These are phyloP conservation scores for Coemansia sp. DNA, from an alignment of 192 early-diverging fungal genomes.

Conservation along the genomic window DNA sequence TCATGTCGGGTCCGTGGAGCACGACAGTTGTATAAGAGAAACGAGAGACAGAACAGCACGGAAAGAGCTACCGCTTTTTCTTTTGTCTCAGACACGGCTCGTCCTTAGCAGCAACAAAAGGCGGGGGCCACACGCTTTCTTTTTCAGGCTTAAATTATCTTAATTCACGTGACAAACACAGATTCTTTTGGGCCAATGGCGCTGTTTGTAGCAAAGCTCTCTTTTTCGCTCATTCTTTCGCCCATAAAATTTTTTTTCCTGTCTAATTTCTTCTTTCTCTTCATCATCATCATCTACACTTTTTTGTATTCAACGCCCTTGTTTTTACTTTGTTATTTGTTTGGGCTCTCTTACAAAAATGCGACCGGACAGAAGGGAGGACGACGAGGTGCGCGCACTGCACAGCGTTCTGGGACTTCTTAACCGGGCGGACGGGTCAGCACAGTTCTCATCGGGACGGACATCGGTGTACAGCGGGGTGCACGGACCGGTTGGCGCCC, in stretches of 20 bases:
- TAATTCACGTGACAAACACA: too few species aligned
- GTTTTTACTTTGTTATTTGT: not conserved
- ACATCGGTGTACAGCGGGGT: constrained; percentile 77
- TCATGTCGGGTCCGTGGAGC: too few species aligned
- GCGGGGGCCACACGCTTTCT: too few species aligned
- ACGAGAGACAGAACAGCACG: too few species aligned
- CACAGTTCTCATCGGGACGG: constrained; percentile 76
- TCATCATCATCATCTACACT: not conserved
- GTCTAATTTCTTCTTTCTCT: not conserved
- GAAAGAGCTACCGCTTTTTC: too few species aligned
- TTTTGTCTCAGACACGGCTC: too few species aligned
- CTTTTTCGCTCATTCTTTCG: too few species aligned
- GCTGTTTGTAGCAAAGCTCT: too few species aligned
- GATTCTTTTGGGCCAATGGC: too few species aligned
- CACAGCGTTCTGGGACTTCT: constrained; percentile 68
- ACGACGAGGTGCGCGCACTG: constrained; percentile 71
- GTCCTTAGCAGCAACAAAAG: too few species aligned
- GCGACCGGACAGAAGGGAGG: constrained; percentile 58
- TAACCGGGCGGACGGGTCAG: constrained; percentile 81
- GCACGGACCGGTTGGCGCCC: constrained; percentile 85
- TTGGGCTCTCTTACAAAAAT: not conserved
- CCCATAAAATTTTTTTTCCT: constrained; percentile 2
- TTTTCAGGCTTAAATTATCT: too few species aligned
- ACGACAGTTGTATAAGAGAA: too few species aligned
- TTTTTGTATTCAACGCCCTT: not conserved